These are phyloP conservation scores for Daldinia decipiens DNA, from an alignment of 495 filamentous ascomycete species.

Conservation along the genomic window DNA sequence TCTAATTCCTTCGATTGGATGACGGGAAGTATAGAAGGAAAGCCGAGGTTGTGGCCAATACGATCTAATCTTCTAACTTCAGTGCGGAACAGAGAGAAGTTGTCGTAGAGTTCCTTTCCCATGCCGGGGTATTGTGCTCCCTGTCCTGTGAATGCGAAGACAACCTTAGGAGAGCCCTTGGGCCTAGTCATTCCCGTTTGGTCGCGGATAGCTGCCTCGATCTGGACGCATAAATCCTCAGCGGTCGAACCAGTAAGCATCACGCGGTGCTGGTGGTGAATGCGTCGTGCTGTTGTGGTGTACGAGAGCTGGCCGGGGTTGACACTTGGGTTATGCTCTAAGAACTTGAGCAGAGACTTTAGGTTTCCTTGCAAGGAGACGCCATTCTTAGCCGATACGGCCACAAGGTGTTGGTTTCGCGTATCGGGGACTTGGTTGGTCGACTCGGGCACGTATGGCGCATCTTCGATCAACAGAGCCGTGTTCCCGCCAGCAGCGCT, in stretches of 20 bases:
- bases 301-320: conserved; percentile 64
- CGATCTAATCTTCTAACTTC: conserved; percentile 69
- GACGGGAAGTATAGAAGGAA: conserved; percentile 64
- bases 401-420: conserved; percentile 56
- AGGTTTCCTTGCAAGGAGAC: conserved; percentile 46
- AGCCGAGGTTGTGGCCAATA: conserved; percentile 66
- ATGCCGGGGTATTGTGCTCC: conserved; percentile 64
- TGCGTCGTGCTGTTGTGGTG: conserved; percentile 76
- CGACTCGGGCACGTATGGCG: conserved; percentile 1
- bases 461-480: conserved; percentile 63
- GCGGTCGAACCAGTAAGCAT: conserved; percentile 57
- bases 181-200: conserved; percentile 21
- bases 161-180: conserved; percentile 46
- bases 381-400: conserved; percentile 58
- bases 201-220: neutral
- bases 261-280: conserved; percentile 71
- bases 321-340: conserved; percentile 55
- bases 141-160: conserved; percentile 45
- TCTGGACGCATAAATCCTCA: conserved; percentile 20
- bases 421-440: conserved; percentile 39
- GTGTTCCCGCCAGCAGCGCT: conserved; percentile 66
- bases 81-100: conserved; percentile 63
- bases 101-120: conserved; percentile 67
- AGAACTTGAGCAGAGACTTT: conserved; percentile 46
- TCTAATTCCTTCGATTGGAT: conserved; percentile 57